Percentiles rank a stretch among this genome's conserved stretches.
phyloP scores from a whole-genome alignment of 495 filamentous ascomycete genomes.

The Polyplosphaeria fusca region DNA sequence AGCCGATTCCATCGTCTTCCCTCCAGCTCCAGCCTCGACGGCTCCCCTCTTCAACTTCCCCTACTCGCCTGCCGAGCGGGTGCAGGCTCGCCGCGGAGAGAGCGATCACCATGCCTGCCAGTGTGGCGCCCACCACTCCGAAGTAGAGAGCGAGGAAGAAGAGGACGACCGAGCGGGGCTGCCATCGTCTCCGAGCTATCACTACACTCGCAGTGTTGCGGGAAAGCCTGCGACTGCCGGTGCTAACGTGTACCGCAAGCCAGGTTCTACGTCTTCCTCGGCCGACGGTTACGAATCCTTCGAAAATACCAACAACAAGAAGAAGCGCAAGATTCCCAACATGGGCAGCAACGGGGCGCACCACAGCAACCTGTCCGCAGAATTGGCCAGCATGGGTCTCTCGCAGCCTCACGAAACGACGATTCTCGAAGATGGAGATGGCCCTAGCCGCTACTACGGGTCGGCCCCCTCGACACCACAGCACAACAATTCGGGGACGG shows the following conservation, averaged over 20 bases:
- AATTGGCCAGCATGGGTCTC: conserved; percentile 62
- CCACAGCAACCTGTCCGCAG: conserved; percentile 58
- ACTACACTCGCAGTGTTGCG: conserved; percentile 20
- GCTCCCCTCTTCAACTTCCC: conserved; percentile 75
- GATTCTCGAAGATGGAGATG: conserved; percentile 48
- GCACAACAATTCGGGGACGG: conserved; percentile 50
- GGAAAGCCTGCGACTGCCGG: conserved; percentile 3
- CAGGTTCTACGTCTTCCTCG: conserved; percentile 42
- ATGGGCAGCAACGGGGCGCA: conserved; percentile 67
- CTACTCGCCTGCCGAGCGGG: conserved; percentile 47
- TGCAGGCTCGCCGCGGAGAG: conserved; percentile 34
- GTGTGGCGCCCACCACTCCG: conserved; percentile 32
- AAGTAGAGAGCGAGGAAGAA: conserved; percentile 39
- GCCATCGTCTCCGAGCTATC: conserved; percentile 35
- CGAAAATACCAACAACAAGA: conserved; percentile 99
- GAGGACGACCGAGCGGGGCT: conserved; percentile 24
- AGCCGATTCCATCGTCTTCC: conserved; percentile 77
- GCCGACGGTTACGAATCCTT: conserved; percentile 94
- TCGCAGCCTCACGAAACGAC: conserved; percentile 46
- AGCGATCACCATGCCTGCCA: conserved; percentile 35
- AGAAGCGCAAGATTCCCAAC: conserved; percentile 96
- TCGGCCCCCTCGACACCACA: conserved; percentile 49
- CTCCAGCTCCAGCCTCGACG: conserved; percentile 62
- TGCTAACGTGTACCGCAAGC: conserved; percentile 29
- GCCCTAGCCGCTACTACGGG: conserved; percentile 51